Evolutionary conservation across 1,139 yeast species (phyloP).

Genomic region (Eremothecium gossypii): DNA sequence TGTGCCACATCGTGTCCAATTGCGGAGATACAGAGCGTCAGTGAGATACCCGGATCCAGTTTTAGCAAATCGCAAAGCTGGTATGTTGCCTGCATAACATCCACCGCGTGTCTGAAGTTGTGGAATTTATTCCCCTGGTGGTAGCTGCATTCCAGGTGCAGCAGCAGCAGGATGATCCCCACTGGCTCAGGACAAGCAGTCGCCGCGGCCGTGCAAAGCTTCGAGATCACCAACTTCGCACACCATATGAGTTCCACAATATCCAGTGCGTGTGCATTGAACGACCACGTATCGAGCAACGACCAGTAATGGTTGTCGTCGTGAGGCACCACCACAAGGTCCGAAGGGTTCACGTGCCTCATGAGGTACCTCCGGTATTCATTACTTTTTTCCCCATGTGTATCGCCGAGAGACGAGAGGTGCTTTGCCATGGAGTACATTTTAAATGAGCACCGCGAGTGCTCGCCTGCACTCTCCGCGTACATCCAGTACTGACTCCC

Average conservation of each 20-base stretch:
- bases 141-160: constrained; percentile 53
- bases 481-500: constrained; percentile 11
- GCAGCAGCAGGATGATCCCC: constrained; percentile 19
- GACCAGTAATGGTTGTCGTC: constrained; percentile 14
- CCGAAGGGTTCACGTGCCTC: not conserved
- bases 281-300: constrained; percentile 23
- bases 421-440: constrained; percentile 12
- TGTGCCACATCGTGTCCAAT: constrained; percentile 95
- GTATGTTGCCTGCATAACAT: constrained; percentile 79
- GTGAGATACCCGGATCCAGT: constrained; percentile 4
- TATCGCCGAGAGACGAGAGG: constrained; percentile 4
- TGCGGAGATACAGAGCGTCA: constrained; percentile 59
- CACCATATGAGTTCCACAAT: constrained; percentile 24
- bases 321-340: constrained; percentile 2
- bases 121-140: constrained; percentile 84
- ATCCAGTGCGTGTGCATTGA: constrained; percentile 22
- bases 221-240: constrained; percentile 18
- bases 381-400: not conserved
- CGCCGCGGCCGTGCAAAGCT: constrained; percentile 15
- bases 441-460: constrained; percentile 8
- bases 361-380: not conserved
- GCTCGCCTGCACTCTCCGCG: constrained; percentile 1
- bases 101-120: constrained; percentile 91
- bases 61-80: constrained; percentile 15
- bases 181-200: constrained; percentile 14